Percentiles rank a stretch among this genome's conserved stretches.
These are phyloP conservation scores for Yamadazyma triangularis DNA, from an alignment of 1,139 yeast genomes.

Conservation along the genomic window DNA sequence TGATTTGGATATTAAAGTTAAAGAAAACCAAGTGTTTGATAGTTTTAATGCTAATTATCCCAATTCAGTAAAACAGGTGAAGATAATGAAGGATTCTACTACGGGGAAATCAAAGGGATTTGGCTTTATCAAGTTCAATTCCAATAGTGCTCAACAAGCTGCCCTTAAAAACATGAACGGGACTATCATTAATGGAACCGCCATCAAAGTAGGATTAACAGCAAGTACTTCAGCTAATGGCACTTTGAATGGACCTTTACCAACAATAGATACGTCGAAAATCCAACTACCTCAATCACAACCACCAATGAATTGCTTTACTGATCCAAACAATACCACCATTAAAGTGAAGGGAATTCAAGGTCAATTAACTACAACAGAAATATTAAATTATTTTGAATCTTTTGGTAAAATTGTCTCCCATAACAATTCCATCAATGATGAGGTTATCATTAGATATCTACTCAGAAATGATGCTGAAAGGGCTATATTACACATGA, in stretches of 20 bases:
- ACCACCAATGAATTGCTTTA: constrained; percentile 26
- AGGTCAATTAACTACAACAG: constrained; percentile 24
- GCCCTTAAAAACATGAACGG: constrained; percentile 87
- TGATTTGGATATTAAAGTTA: constrained; percentile 72
- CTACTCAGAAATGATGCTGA: constrained; percentile 33
- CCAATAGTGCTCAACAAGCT: constrained; percentile 66
- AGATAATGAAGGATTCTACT: constrained; percentile 78
- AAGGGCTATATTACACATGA: constrained; percentile 27
- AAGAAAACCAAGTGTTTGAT: constrained; percentile 65
- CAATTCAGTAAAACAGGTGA: constrained; percentile 71
- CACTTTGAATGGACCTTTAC: constrained; percentile 3
- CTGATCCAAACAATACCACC: constrained; percentile 36
- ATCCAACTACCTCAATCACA: constrained; percentile 26
- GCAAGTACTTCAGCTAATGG: too few species aligned
- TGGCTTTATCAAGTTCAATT: constrained; percentile 83
- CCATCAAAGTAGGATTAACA: constrained; percentile 57
- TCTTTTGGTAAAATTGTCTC: constrained; percentile 34
- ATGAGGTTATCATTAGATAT: constrained; percentile 26
- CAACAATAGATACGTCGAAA: constrained; percentile 6
- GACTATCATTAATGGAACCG: constrained; percentile 63
- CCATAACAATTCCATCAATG: constrained; percentile 18
- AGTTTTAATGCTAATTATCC: constrained; percentile 68
- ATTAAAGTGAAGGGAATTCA: constrained; percentile 27
- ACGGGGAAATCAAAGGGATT: constrained; percentile 80
- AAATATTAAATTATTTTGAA: constrained; percentile 24